Evolutionary conservation across 2,329 filamentous ascomycete genomes (phyloP).

Genomic region (Penicillium griseofulvum): DNA sequence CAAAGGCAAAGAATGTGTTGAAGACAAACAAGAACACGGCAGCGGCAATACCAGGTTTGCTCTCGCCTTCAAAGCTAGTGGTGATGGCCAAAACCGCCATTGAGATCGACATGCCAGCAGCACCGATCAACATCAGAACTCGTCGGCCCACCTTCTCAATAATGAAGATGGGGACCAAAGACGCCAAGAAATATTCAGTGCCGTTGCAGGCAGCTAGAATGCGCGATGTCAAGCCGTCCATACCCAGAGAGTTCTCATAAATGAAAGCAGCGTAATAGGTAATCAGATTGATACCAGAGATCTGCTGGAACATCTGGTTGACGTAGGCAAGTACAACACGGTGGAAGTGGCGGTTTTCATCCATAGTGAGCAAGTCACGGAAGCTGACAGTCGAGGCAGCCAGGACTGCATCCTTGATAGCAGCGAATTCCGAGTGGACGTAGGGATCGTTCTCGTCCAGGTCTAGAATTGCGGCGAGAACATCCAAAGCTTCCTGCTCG

Average conservation of each 20-base stretch:
- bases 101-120: constrained; percentile 60
- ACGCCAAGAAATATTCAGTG: constrained; percentile 55
- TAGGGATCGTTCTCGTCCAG: constrained; percentile 44
- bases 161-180: constrained; percentile 50
- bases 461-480: constrained; percentile 47
- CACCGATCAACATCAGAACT: constrained; percentile 69
- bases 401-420: constrained; percentile 51
- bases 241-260: constrained; percentile 44
- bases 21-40: constrained; percentile 61
- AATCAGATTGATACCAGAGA: constrained; percentile 46
- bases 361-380: constrained; percentile 57
- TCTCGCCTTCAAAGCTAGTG: constrained; percentile 37
- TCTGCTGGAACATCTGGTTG: constrained; percentile 57
- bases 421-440: constrained; percentile 46
- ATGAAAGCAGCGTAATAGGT: constrained; percentile 48
- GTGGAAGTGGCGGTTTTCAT: constrained; percentile 56
- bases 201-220: constrained; percentile 55
- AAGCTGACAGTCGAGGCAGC: constrained; percentile 52
- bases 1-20: constrained; percentile 60
- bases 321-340: constrained; percentile 56
- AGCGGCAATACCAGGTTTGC: constrained; percentile 42
- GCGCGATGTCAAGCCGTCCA: constrained; percentile 42
- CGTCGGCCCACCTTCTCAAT: constrained; percentile 56
- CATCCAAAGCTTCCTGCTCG: constrained; percentile 49
- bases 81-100: constrained; percentile 60